Base-by-base conservation (phyloP, 202 grass and related monocot genomes). In the Alloteropsis angusta region DNA sequence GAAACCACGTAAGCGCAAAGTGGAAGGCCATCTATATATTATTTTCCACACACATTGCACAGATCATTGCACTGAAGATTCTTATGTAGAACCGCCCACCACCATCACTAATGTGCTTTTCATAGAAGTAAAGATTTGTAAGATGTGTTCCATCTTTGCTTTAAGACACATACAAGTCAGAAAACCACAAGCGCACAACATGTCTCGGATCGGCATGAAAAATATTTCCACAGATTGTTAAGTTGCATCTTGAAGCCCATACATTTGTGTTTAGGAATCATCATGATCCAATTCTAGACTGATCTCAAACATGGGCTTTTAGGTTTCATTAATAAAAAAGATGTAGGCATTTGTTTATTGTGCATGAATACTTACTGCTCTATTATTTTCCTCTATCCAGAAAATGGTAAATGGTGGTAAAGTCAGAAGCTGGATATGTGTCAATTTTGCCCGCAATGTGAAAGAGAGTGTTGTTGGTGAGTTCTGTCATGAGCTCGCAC, bases 331-430 rank as follows among this genome's bases (percentile, higher is more conserved):
- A 44, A 68, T 65, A 19, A 45, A 77, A 62, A 19, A 81, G 8
- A 58, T 22, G 17, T 41, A 16, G 25, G 42, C 22, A 28, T 76
- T 37, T 88, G 13, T 68, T 69, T 80, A 64, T 63, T 43, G 61
- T 39, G 9, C 52, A 36, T 54, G 47, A 17, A 71, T 77, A 9
- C 44, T 67, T 39, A 61, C 42, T 37, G 54, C 9, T 21, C 9
- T 7, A 63, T 83, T 48, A 58, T 55, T 57, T 49, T 70, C 37
- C 60, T 13, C 6, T 71, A 42, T 69, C 30, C 42, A 96, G 93
- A 96, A 96, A 96, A 86, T 96, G 89, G 80, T 86, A 41, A 90
- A 90, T 79, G 93, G 89, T 34, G 93, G 93, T 16, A 90, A 50
- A 88, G 93, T 96, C 45, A 87, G 64, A 26, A 92, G 67, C 76